phyloP scores from a whole-genome alignment of 768 basidiomycete species.

The Leccinellum albellum region DNA sequence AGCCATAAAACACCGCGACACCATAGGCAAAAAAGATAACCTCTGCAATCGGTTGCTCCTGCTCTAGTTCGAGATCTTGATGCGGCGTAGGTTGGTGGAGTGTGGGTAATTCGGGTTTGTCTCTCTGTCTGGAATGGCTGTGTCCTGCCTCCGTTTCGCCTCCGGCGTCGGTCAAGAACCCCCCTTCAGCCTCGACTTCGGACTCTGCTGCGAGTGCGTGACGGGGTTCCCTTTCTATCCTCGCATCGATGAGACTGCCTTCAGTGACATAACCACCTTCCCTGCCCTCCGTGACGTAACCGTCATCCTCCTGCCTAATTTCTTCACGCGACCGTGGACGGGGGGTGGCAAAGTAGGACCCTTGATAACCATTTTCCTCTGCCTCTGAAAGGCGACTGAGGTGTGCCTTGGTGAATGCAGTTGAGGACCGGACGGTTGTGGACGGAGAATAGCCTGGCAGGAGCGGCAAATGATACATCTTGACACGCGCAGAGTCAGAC shows the following conservation, averaged over 20 bases:
- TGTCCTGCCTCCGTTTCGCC: conserved; percentile 16
- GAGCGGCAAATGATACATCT: conserved; percentile 92
- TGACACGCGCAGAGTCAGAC: neutral
- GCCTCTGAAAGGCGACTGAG: conserved; percentile 74
- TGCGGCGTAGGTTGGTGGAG: neutral
- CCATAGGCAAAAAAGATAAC: conserved; percentile 84
- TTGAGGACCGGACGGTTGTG: conserved; percentile 82
- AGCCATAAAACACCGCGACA: conserved; percentile 89
- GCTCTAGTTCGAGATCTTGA: conserved; percentile 7
- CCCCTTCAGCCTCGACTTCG: conserved; percentile 2
- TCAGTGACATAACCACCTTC: conserved; percentile 63
- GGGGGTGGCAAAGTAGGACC: conserved; percentile 62
- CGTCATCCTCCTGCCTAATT: conserved; percentile 16
- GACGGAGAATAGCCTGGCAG: conserved; percentile 87
- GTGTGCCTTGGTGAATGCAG: conserved; percentile 55
- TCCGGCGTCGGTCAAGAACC: conserved; percentile 10
- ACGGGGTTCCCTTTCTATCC: conserved; percentile 1
- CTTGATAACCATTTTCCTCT: conserved; percentile 88
- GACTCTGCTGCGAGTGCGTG: conserved; percentile 5
- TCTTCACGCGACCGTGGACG: conserved; percentile 20
- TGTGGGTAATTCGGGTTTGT: conserved; percentile 3
- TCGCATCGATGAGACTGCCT: conserved; percentile 14
- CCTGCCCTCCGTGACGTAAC: conserved; percentile 23
- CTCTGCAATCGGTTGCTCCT: conserved; percentile 57
- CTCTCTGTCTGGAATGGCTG: neutral